Evolutionary conservation across 2,329 filamentous ascomycete genomes (phyloP), one percentile per base, ranked within the genome.

Genomic region (Aureobasidium leucospermi): DNA sequence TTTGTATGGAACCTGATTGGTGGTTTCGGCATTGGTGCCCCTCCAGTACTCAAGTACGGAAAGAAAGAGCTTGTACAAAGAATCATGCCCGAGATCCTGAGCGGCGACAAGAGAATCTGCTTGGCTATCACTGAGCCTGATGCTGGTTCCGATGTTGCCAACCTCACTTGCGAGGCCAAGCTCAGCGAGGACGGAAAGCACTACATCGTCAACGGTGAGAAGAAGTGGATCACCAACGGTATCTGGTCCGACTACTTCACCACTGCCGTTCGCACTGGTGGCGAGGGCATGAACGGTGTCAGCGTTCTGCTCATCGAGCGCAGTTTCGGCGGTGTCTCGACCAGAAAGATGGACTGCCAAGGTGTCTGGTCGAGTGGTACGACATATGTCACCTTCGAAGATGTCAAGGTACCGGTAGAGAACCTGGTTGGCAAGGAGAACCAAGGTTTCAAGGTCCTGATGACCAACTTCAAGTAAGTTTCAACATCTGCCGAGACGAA

Each of bases 161-260:
- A 96, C 76, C 74, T 99, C 66, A 94, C 87, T 13, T 97, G 93
- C 74, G 92, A 97, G 80, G 94, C 94, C 29, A 96, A 96, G 81
- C 82, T 97, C 60, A 89, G 84, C 64, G 89, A 94, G 67, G 94
- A 99, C 69, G 94, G 94, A 70, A 97, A 97, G 81, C 90, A 97
- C 78, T 99, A 95, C 77, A 97, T 97, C 67, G 94, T 99, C 76
- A 99, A 97, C 71, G 94, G 94, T 59, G 93, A 96, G 84, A 97
- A 99, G 88, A 99, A 99, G 79, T 97, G 94, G 93, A 97, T 97
- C 75, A 97, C 93, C 69, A 99, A 99, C 76, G 94, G 94, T 70
- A 64, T 65, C 60, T 96, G 91, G 90, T 84, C 81, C 63, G 94
- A 99, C 75, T 99, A 97, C 79, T 97, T 97, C 80, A 97, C 94